A percentile compares a stretch with the other conserved stretches of the same genome.
phyloP scores from a whole-genome alignment of 2,329 filamentous ascomycete genomes.

The Epichloe festucae region DNA sequence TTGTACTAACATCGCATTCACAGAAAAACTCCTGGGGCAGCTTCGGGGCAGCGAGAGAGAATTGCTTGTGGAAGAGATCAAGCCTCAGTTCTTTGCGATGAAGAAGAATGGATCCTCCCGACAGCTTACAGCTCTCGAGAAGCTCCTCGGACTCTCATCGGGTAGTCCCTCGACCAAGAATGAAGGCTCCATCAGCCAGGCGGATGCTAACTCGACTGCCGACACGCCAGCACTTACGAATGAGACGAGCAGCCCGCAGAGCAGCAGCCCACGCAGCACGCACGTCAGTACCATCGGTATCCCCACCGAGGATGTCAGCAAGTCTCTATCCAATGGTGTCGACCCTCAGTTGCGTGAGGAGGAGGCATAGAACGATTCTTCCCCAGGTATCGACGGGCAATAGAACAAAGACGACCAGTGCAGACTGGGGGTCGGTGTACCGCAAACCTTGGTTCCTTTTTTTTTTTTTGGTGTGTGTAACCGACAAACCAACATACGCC shows the following conservation, averaged over 20 bases:
- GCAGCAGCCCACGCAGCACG: conserved; percentile 51
- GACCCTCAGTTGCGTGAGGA: conserved; percentile 16
- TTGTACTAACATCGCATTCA: conserved; percentile 15
- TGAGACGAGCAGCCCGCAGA: conserved; percentile 57
- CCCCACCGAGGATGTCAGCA: conserved; percentile 16
- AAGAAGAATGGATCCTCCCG: conserved; percentile 54
- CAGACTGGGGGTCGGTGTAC: not conserved
- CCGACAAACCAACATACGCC: not conserved
- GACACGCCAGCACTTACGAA: conserved; percentile 56
- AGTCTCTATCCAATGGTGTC: conserved; percentile 10
- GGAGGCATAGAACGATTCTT: conserved; percentile 15
- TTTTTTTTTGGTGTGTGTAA: not conserved
- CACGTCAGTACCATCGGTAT: conserved; percentile 40
- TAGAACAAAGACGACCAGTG: not conserved
- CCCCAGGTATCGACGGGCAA: not conserved
- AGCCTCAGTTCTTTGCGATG: conserved; percentile 44
- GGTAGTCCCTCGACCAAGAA: conserved; percentile 12
- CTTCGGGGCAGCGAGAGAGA: conserved; percentile 48
- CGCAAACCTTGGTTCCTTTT: not conserved
- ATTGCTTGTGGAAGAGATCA: conserved; percentile 49
- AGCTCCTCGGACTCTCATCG: conserved; percentile 16
- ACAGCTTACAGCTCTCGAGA: conserved; percentile 33
- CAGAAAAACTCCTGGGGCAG: conserved; percentile 66
- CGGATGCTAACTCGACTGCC: conserved; percentile 38
- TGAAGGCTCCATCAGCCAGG: conserved; percentile 25